phyloP scores from a whole-genome alignment of 495 filamentous ascomycete species.

The Penicillium alfredii region DNA sequence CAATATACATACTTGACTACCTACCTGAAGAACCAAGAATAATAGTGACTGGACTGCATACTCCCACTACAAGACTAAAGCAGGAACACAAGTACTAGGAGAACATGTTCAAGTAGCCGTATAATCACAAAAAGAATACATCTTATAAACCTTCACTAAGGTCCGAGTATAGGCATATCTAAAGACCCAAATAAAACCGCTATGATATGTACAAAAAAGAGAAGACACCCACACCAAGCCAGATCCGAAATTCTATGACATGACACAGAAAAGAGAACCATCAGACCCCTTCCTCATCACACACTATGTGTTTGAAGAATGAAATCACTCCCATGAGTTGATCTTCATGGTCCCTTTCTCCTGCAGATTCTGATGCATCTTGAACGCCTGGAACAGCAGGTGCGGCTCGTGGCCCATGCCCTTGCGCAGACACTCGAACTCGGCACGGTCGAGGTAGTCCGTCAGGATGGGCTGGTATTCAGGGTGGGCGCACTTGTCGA shows the following conservation, averaged over 20 bases:
- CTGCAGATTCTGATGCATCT: conserved; percentile 79
- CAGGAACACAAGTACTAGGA: too few relatives aligned
- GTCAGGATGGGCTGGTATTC: conserved; percentile 76
- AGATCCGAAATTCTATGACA: too few relatives aligned
- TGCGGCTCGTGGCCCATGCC: conserved; percentile 90
- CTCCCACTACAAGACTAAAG: too few relatives aligned
- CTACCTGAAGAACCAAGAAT: too few relatives aligned
- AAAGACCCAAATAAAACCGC: conserved; percentile 5
- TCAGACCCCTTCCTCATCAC: too few relatives aligned
- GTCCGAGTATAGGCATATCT: too few relatives aligned
- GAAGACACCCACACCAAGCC: too few relatives aligned
- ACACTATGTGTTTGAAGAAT: too few relatives aligned
- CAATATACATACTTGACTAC: too few relatives aligned
- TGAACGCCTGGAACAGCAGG: conserved; percentile 74
- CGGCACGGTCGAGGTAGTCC: conserved; percentile 82
- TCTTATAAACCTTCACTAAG: too few relatives aligned
- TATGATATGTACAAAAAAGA: conserved; percentile 17
- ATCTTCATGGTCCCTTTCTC: conserved; percentile 85
- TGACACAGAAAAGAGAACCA: conserved; percentile 34
- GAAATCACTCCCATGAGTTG: conserved; percentile 44
- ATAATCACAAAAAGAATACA: too few relatives aligned
- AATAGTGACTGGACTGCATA: too few relatives aligned
- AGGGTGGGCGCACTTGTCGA: conserved; percentile 82
- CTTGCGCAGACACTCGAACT: conserved; percentile 80
- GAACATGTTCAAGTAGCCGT: neutral